Percentiles rank a stretch among this genome's conserved stretches.
Conservation (phyloP, 1,139 yeast genomes). For the Kluyveromyces marxianus region DNA sequence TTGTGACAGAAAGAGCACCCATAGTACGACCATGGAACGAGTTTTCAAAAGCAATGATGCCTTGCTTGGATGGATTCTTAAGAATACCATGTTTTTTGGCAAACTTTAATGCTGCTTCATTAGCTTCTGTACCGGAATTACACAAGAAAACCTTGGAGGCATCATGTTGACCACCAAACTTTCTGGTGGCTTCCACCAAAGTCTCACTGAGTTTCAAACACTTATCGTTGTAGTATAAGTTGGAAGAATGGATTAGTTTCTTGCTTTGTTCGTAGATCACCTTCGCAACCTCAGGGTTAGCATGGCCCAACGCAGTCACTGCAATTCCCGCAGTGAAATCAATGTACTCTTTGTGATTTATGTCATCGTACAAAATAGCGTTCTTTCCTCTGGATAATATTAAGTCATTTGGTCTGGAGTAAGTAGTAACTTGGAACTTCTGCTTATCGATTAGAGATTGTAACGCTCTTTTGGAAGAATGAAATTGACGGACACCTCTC, state of each 20-base stretch:
- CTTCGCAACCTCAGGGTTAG: constrained; percentile 63
- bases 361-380: constrained; percentile 39
- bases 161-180: constrained; percentile 68
- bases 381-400: constrained; percentile 28
- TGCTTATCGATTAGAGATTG: constrained; percentile 7
- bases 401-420: constrained; percentile 30
- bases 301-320: constrained; percentile 89
- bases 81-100: constrained; percentile 79
- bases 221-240: constrained; percentile 76
- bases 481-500: constrained; percentile 1
- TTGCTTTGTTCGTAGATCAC: constrained; percentile 65
- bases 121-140: constrained; percentile 95
- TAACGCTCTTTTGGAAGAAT: constrained; percentile 2
- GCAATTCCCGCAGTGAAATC: constrained; percentile 97
- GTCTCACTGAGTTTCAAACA: constrained; percentile 73
- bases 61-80: constrained; percentile 49
- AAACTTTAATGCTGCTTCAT: constrained; percentile 94
- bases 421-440: constrained; percentile 28
- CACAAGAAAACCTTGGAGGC: constrained; percentile 83
- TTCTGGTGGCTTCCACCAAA: constrained; percentile 59
- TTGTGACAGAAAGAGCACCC: constrained; percentile 90
- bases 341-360: constrained; percentile 67
- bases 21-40: constrained; percentile 93
- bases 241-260: constrained; percentile 75
- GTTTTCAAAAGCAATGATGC: constrained; percentile 75